These are phyloP conservation scores for Oryza australiensis DNA, from an alignment of 176 grass and related monocot species.

Conservation along the genomic window DNA sequence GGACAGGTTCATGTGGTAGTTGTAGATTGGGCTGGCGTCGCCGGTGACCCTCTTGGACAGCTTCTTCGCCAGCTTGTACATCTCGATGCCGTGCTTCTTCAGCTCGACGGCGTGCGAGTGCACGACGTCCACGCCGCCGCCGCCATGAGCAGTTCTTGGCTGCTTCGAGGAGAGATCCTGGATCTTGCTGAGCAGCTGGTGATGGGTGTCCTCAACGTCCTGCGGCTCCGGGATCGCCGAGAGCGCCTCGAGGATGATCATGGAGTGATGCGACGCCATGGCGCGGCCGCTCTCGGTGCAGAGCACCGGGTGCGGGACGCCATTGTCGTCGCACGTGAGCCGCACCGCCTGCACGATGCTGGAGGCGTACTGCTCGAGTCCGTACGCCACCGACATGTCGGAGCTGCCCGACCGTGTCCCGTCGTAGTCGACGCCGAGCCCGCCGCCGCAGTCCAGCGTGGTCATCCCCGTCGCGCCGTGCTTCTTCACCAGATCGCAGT, in stretches of 20 bases:
- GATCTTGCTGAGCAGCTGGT: neutral
- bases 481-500: neutral
- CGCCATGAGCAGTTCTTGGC: neutral
- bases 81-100: constrained; percentile 31
- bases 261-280: constrained; percentile 31
- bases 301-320: constrained; percentile 2
- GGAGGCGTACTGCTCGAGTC: constrained; percentile 37
- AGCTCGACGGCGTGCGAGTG: neutral
- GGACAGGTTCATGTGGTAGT: constrained; percentile 57
- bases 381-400: constrained; percentile 42
- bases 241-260: constrained; percentile 32
- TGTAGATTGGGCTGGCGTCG: neutral
- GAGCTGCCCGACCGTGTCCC: constrained; percentile 13
- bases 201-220: neutral
- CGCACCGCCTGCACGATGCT: constrained; percentile 26
- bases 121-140: too few relatives aligned
- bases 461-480: constrained; percentile 8
- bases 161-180: neutral
- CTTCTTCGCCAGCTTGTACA: constrained; percentile 9
- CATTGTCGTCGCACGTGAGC: neutral
- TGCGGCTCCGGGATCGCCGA: constrained; percentile 21
- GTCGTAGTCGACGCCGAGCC: constrained; percentile 28
- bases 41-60: constrained; percentile 9
- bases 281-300: constrained; percentile 40
- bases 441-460: constrained; percentile 29